Percentiles rank a stretch among this genome's conserved stretches.
phyloP scores from a whole-genome alignment of 768 basidiomycete genomes.

The Fibroporia radiculosa region DNA sequence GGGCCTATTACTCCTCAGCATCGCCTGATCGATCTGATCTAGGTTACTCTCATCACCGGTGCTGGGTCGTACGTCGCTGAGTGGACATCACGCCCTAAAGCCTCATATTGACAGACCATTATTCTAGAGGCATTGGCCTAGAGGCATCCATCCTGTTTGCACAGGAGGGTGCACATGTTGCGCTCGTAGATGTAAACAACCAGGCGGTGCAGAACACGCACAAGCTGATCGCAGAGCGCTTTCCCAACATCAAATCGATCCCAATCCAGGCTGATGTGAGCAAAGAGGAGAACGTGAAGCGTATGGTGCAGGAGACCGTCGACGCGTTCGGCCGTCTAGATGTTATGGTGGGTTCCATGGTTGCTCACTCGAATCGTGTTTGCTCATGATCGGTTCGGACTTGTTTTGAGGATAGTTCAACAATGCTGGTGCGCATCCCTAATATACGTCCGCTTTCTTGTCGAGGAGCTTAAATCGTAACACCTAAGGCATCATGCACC shows the following conservation, averaged over 20 bases:
- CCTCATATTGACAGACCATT: background rate
- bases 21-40: background rate
- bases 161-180: conserved; percentile 84
- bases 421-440: conserved; percentile 66
- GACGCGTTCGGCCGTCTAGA: conserved; percentile 89
- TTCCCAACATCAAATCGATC: conserved; percentile 60
- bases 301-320: conserved; percentile 72
- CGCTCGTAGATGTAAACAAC: conserved; percentile 84
- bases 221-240: conserved; percentile 53
- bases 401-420: conserved; percentile 58
- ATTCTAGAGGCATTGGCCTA: conserved; percentile 83
- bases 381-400: background rate
- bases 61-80: conserved; percentile 37
- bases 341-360: conserved; percentile 63
- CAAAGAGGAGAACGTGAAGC: conserved; percentile 82
- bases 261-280: conserved; percentile 80
- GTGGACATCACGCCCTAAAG: background rate
- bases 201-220: conserved; percentile 63
- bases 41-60: conserved; percentile 40
- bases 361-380: background rate
- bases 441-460: background rate
- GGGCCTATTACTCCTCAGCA: no score
- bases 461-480: no score
- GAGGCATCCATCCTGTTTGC: conserved; percentile 96
- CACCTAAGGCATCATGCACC: conserved; percentile 98